Evolutionary conservation across 257 asterid species (phyloP), one percentile per base, ranked within the genome.

Genomic region (Capsicum rhomboideum): DNA sequence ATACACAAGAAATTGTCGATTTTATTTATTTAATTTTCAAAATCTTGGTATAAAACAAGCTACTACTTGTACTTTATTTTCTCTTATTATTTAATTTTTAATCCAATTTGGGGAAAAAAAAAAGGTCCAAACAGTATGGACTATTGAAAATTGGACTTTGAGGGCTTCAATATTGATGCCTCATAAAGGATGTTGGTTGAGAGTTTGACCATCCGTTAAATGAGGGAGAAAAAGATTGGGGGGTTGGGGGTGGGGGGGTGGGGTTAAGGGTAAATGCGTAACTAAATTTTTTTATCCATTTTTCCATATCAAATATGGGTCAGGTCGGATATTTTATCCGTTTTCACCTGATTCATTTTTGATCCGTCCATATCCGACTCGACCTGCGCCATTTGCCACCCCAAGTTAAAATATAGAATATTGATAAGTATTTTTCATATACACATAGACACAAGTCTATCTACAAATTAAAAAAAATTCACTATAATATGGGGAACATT

Each of bases 111-210:
- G 4, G 59, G 14, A 2, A 61, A 46, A 26, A 21, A 21, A 75
- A 49, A 74, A 49, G 12, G 12, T 75, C 42, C 80, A 75, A 75
- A 26, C 21, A 23, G 61, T 50, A 49, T 75, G 42, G 61, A 42
- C 81, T 49, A 75, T 56, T 34, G 69, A 55, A 55, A 34, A 55
- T 17, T 55, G 83, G 71, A 59, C 34, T 37, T 12, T 79, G 53
- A 8, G 14, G 29, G 54, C 49, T 79, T 79, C 28, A 79, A 31
- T 59, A 80, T 66, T 75, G 31, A 6, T 56, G 78, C 78, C 81
- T 49, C 40, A 75, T 87, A 79, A 85, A 83, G 86, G 71, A 58
- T 81, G 87, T 85, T 88, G 52, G 90, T 85, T 88, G 90, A 83
- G 87, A 11, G 80, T 74, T 85, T 85, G 90, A 74, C 88, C 49